Conservation (phyloP, 192 early-diverging fungal species). For the Anaeromyces robustus region DNA sequence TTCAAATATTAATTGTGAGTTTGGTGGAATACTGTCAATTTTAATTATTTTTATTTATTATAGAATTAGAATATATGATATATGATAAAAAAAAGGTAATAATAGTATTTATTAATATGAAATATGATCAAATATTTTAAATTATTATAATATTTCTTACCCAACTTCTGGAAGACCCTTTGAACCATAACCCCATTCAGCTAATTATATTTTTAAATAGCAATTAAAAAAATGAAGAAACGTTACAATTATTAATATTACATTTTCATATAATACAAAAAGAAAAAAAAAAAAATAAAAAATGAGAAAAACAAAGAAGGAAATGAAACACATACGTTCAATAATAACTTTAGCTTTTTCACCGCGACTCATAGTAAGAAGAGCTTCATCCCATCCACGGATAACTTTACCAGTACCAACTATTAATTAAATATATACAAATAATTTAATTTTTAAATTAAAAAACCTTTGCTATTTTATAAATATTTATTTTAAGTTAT, state of each 20-base stretch:
- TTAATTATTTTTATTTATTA: no score
- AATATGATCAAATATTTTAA: no score
- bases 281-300: no score
- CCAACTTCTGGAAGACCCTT: background rate
- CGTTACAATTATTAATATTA: no score
- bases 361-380: slow-evolving; percentile 45
- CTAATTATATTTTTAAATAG: no score
- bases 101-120: no score
- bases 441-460: background rate
- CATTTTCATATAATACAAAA: no score
- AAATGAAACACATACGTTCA: slow-evolving; percentile 37
- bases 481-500: no score
- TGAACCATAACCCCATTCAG: background rate
- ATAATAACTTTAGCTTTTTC: slow-evolving; percentile 48
- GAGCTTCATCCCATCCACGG: slow-evolving; percentile 54
- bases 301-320: no score
- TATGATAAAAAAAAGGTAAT: no score
- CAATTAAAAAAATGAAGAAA: no score
- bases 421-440: background rate
- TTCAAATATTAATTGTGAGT: background rate
- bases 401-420: slow-evolving; percentile 43
- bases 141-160: background rate
- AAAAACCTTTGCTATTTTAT: background rate
- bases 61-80: background rate
- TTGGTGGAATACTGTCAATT: background rate